Percentiles rank a stretch among this genome's conserved stretches.
Evolutionary conservation across 768 basidiomycete species (phyloP).

Genomic region (Mycena indigotica): DNA sequence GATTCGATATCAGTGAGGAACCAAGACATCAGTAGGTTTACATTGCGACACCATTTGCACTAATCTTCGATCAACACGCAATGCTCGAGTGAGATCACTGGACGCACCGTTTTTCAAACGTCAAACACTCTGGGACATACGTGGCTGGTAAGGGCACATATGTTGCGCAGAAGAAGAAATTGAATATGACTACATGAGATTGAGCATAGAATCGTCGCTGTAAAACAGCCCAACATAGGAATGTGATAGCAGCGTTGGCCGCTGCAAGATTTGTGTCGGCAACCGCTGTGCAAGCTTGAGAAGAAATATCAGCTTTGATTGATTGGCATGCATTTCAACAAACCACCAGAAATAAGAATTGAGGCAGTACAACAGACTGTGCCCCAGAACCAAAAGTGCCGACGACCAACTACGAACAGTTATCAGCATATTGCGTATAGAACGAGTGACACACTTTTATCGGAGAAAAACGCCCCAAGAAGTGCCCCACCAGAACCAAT

Average conservation of each 20-base stretch:
- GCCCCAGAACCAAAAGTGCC: constrained; percentile 52
- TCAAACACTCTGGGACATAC: constrained; percentile 57
- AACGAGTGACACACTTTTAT: constrained; percentile 35
- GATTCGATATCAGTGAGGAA: too few relatives aligned
- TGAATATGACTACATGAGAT: constrained; percentile 48
- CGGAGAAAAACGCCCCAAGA: constrained; percentile 43
- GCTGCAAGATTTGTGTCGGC: constrained; percentile 42
- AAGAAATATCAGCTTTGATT: not conserved
- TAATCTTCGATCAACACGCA: constrained; percentile 5
- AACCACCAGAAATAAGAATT: constrained; percentile 45
- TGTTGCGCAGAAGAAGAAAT: constrained; percentile 53
- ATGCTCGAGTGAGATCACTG: too few relatives aligned
- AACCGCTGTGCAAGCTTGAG: constrained; percentile 42
- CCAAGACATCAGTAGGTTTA: too few relatives aligned
- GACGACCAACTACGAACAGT: constrained; percentile 37
- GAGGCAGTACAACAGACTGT: constrained; percentile 41
- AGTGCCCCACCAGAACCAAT: constrained; percentile 43
- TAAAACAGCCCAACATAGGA: constrained; percentile 40
- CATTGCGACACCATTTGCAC: constrained; percentile 65
- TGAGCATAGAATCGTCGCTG: not conserved
- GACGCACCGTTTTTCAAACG: constrained; percentile 51
- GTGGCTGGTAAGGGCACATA: constrained; percentile 64
- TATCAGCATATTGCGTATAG: not conserved
- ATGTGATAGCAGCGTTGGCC: constrained; percentile 48
- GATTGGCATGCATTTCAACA: not conserved